Conservation (phyloP, 768 basidiomycete genomes). For the Kwoniella bestiolae region DNA sequence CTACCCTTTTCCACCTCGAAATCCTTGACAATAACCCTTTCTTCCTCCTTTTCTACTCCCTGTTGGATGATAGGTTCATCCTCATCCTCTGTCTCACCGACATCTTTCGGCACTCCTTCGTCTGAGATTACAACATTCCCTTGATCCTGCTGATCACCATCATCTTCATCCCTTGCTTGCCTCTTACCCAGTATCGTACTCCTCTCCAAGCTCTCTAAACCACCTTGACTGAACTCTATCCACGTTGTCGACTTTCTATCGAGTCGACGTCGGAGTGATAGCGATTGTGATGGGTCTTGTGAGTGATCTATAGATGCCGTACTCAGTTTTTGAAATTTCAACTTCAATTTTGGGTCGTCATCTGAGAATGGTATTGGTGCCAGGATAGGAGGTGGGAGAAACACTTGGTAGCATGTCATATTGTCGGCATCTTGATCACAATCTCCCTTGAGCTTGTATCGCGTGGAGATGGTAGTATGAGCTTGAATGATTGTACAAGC, state of each 20-base stretch:
- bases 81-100: not conserved
- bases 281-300: not conserved
- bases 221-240: slow-evolving; percentile 12
- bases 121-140: not conserved
- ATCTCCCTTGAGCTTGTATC: no score
- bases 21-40: not conserved
- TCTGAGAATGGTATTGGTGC: not conserved
- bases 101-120: not conserved
- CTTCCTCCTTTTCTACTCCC: not conserved
- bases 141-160: not conserved
- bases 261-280: not conserved
- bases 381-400: slow-evolving; percentile 14
- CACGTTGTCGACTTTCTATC: not conserved
- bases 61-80: not conserved
- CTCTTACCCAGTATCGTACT: slow-evolving; percentile 19
- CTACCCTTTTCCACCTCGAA: slow-evolving; percentile 3
- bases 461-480: no score
- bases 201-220: slow-evolving; percentile 5
- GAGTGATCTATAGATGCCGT: not conserved
- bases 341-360: not conserved
- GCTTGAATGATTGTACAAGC: not conserved
- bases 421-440: not conserved
- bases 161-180: not conserved
- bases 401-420: slow-evolving; percentile 20
- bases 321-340: not conserved